Evolutionary conservation across 495 filamentous ascomycete genomes (phyloP).

Genomic region (Penicillium desertorum): DNA sequence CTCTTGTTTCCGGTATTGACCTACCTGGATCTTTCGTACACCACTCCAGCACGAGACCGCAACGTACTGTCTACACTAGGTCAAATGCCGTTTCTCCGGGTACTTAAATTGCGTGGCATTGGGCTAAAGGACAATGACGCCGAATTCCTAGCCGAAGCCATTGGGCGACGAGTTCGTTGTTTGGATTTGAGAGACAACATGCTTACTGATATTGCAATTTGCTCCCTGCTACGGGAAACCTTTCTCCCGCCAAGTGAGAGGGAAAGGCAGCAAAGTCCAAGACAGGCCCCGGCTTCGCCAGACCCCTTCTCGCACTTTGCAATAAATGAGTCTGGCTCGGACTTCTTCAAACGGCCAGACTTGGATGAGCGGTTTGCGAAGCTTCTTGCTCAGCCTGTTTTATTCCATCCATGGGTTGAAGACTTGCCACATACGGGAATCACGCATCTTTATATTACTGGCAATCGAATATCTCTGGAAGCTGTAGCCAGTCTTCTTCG

Average conservation of each 20-base stretch:
- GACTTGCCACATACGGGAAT: conserved; percentile 53
- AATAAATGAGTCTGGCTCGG: conserved; percentile 11
- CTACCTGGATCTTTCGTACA: conserved; percentile 62
- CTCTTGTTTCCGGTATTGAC: conserved; percentile 53
- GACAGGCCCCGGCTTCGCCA: conserved; percentile 13
- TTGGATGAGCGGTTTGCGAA: conserved; percentile 52
- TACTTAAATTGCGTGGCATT: conserved; percentile 59
- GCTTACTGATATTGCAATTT: conserved; percentile 56
- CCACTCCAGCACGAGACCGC: conserved; percentile 53
- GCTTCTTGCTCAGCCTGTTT: conserved; percentile 48
- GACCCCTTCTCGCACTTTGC: conserved; percentile 19
- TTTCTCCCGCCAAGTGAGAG: conserved; percentile 35
- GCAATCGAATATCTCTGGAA: conserved; percentile 59
- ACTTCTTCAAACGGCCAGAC: conserved; percentile 38
- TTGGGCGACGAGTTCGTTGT: conserved; percentile 53
- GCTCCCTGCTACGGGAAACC: conserved; percentile 51
- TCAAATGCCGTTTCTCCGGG: conserved; percentile 50
- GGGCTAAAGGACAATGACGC: conserved; percentile 57
- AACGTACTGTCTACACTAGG: conserved; percentile 47
- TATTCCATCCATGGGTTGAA: conserved; percentile 54
- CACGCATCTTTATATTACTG: conserved; percentile 59
- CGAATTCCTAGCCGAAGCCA: conserved; percentile 52
- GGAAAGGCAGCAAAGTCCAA: background rate
- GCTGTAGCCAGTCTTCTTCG: conserved; percentile 54
- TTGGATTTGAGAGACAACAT: conserved; percentile 61